phyloP scores from a whole-genome alignment of 129 eudicot genomes.

The Erigeron canadensis region DNA sequence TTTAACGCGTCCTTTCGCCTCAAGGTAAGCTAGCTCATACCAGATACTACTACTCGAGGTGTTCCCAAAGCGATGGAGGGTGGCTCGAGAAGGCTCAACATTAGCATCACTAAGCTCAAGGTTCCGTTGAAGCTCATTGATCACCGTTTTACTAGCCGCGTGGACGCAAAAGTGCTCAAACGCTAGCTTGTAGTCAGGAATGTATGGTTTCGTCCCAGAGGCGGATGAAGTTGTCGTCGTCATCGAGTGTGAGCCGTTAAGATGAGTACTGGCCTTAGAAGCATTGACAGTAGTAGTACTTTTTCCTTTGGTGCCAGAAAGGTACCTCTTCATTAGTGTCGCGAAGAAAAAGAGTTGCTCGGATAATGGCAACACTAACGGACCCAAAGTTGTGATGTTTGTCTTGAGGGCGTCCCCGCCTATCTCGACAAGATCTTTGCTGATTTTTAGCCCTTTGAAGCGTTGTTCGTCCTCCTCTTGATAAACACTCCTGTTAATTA shows the following conservation, averaged over 20 bases:
- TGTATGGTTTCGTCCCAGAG: constrained; percentile 62
- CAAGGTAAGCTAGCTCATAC: constrained; percentile 94
- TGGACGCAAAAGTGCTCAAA: constrained; percentile 96
- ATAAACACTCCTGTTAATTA: constrained; percentile 62
- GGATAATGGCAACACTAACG: constrained; percentile 83
- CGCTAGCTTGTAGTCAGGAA: constrained; percentile 95
- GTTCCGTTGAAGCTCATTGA: constrained; percentile 87
- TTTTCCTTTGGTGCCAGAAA: constrained; percentile 35
- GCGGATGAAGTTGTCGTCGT: constrained; percentile 24
- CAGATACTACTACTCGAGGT: constrained; percentile 96
- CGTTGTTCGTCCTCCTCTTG: constrained; percentile 89
- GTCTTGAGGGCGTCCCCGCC: constrained; percentile 94
- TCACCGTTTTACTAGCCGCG: constrained; percentile 89
- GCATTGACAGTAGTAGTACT: background rate
- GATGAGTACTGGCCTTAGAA: background rate
- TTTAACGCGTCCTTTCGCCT: constrained; percentile 68
- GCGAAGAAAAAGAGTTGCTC: constrained; percentile 87
- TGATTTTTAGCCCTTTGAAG: constrained; percentile 63
- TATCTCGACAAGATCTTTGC: constrained; percentile 78
- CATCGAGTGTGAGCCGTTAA: background rate
- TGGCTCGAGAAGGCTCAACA: constrained; percentile 73
- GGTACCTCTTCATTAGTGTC: constrained; percentile 53
- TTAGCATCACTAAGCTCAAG: constrained; percentile 76
- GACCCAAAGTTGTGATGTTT: constrained; percentile 92
- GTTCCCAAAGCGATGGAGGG: constrained; percentile 89